These are phyloP conservation scores for Coniochaeta sp. DNA, from an alignment of 2,329 filamentous ascomycete genomes.

Conservation along the genomic window DNA sequence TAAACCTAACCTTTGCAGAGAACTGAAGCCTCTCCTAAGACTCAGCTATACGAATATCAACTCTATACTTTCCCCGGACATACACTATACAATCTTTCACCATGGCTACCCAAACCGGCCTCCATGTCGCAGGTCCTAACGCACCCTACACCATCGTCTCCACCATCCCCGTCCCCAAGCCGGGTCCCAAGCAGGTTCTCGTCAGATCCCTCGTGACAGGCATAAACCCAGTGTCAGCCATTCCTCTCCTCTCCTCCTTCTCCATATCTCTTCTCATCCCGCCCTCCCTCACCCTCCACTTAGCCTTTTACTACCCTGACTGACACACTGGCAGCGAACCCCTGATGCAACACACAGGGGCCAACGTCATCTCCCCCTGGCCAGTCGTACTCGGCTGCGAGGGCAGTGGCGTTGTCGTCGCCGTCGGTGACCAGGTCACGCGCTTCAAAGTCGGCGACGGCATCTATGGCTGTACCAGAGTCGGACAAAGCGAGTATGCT, in stretches of 20 bases:
- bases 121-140: neutral
- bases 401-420: conserved; percentile 22
- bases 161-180: neutral
- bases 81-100: neutral
- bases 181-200: neutral
- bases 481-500: conserved; percentile 22
- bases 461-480: conserved; percentile 24
- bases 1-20: neutral
- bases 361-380: conserved; percentile 20
- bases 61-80: neutral
- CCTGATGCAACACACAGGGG: conserved; percentile 23
- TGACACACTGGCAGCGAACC: too few species aligned
- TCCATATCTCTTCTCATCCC: neutral
- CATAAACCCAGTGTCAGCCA: neutral
- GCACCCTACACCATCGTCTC: neutral
- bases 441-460: conserved; percentile 24
- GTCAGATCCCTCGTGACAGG: neutral
- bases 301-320: too few species aligned
- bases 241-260: neutral
- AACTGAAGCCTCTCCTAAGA: neutral
- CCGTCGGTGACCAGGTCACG: conserved; percentile 18
- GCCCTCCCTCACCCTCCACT: too few species aligned
- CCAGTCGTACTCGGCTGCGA: conserved; percentile 30
- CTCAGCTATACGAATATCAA: neutral
- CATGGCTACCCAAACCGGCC: neutral